These are phyloP conservation scores for Chlorella sp. DNA, from an alignment of 139 green algal species.

Conservation along the genomic window DNA sequence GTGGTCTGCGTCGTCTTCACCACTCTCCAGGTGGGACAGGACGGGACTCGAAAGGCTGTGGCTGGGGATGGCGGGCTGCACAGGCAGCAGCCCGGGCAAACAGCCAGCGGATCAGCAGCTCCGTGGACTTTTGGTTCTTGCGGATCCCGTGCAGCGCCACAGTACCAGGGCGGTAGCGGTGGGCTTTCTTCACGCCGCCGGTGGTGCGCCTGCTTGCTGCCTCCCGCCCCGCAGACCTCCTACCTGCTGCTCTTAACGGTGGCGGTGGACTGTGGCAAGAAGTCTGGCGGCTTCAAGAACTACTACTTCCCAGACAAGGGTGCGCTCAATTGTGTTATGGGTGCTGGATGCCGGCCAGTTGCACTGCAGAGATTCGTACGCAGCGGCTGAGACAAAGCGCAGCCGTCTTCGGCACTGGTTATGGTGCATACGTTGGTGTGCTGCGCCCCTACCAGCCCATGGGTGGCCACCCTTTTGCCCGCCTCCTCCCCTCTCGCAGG, in stretches of 20 bases:
- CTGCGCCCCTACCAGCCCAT: neutral
- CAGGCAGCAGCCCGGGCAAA: too few relatives aligned
- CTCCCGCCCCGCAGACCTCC: conserved; percentile 1
- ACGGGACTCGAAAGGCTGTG: neutral
- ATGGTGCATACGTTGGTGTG: too few relatives aligned
- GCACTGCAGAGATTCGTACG: too few relatives aligned
- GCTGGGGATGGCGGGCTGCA: too few relatives aligned
- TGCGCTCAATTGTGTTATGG: neutral
- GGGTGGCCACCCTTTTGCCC: neutral
- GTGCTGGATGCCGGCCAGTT: neutral
- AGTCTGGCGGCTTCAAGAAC: neutral
- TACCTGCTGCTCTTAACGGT: conserved; percentile 23
- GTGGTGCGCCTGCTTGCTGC: neutral
- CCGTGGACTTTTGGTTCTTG: too few relatives aligned
- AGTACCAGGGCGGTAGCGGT: too few relatives aligned
- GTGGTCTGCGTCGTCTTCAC: neutral
- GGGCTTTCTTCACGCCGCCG: neutral
- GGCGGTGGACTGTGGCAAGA: neutral
- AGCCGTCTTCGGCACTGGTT: too few relatives aligned
- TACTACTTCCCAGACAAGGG: conserved; percentile 13
- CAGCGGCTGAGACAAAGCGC: neutral
- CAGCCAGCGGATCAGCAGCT: too few relatives aligned
- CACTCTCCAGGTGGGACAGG: neutral
- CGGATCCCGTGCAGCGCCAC: neutral
- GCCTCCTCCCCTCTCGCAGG: neutral